Base-by-base conservation (phyloP, 495 filamentous ascomycete genomes). In the Platismatia glauca region DNA sequence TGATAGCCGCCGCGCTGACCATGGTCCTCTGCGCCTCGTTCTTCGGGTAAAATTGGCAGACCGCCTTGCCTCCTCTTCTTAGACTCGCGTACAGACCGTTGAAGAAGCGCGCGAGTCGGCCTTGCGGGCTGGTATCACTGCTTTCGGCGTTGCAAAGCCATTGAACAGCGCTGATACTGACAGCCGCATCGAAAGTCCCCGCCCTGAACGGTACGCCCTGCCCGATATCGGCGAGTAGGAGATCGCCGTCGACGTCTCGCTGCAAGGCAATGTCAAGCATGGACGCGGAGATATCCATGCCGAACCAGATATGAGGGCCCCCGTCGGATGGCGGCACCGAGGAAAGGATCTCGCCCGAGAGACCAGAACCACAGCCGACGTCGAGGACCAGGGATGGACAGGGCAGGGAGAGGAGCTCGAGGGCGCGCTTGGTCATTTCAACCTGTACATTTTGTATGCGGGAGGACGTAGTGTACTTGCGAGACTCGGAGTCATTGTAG, bases 11-110 rank as follows among this genome's bases (percentile, higher is more conserved):
- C 20, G 76, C 76, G 57, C 86, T 90, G 60, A 97, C 91, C 94
- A 97, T 96, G 62, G 78, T 83, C 70, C 90, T 86, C 76, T 97
- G 94, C 64, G 80, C 79, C 67, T 94, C 90, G 73, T 98, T 96
- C 77, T 94, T 95, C 5, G 94, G 95, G 73, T 98, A 98, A 72
- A 98, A 97, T 71, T 97, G 94, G 69, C 92, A 93, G 29, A 97
- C 94, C 3, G 95, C 94, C 46, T 89, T 82, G 29, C 92, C 94
- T 13, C 94, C 94, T 7, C 95, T 80, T 62, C 86, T 82, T 60
- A 98, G 74, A 72, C 84, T 86, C 27, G 88, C 84, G 74, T 96
- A 97, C 9, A 98, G 76, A n/a, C 89, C 89, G 63, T 90, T 87
- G 68, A 98, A 98, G 66, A 98, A 98, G 37, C 94, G 80, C 35